A percentile compares a stretch with the other conserved stretches of the same genome.
phyloP scores from a whole-genome alignment of 257 asterid species.

The Solanum bulbocastanum region DNA sequence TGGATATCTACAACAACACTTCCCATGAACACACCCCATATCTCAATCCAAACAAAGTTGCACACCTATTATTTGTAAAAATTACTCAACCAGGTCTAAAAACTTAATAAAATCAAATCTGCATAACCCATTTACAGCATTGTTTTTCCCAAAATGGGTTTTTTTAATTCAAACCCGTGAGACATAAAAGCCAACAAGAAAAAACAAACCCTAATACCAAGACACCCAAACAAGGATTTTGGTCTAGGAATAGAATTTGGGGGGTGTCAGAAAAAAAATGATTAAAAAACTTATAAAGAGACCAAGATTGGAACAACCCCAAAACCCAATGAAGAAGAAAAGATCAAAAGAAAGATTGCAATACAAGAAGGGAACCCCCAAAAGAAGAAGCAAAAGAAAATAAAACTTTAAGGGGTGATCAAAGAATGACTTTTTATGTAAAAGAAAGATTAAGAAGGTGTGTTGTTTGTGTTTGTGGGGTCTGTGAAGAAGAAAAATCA shows the following conservation, averaged over 20 bases:
- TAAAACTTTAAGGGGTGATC: slow-evolving; percentile 8
- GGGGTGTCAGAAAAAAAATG: background rate
- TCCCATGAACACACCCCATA: slow-evolving; percentile 91
- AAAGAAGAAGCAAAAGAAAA: background rate
- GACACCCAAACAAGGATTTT: background rate
- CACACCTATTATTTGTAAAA: slow-evolving; percentile 29
- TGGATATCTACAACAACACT: slow-evolving; percentile 61
- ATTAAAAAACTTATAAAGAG: background rate
- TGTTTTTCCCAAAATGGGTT: background rate
- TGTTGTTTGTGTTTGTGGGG: slow-evolving; percentile 22
- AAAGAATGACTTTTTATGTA: slow-evolving; percentile 11
- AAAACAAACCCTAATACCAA: background rate
- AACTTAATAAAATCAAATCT: slow-evolving; percentile 12
- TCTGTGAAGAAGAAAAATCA: slow-evolving; percentile 1
- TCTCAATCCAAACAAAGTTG: slow-evolving; percentile 9
- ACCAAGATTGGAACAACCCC: background rate
- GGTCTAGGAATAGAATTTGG: background rate
- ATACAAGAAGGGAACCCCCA: background rate
- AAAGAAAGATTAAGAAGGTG: slow-evolving; percentile 6
- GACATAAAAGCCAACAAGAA: background rate
- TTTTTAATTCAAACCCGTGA: background rate
- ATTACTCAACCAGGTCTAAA: slow-evolving; percentile 23
- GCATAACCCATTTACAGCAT: slow-evolving; percentile 4
- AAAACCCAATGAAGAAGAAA: background rate
- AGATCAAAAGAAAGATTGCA: background rate